Conservation (phyloP, 768 basidiomycete genomes). For the Sutorius australiensis region DNA sequence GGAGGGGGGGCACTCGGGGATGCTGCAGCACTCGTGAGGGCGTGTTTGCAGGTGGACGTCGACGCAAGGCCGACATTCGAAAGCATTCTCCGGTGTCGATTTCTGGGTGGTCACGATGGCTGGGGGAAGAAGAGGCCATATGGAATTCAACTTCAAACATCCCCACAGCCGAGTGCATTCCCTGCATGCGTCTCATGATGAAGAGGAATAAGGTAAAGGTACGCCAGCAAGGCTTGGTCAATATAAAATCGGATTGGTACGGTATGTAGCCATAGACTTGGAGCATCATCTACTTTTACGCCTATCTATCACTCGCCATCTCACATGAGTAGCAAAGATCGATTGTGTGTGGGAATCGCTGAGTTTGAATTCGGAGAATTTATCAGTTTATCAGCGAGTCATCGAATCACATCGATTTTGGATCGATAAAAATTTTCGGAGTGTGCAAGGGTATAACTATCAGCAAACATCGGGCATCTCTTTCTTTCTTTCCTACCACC, state of each 20-base stretch:
- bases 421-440: conserved; percentile 63
- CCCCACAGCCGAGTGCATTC: conserved; percentile 32
- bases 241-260: background rate
- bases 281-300: conserved; percentile 6
- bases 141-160: conserved; percentile 22
- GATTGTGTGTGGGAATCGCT: conserved; percentile 3
- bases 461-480: conserved; percentile 42
- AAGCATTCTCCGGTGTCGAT: conserved; percentile 71
- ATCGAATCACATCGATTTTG: conserved; percentile 56
- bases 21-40: conserved; percentile 77
- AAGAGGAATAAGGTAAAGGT: conserved; percentile 12
- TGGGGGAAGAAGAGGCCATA: conserved; percentile 51
- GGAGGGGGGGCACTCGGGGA: conserved; percentile 83
- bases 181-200: conserved; percentile 27
- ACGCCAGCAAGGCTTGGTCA: conserved; percentile 4
- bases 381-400: conserved; percentile 45
- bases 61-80: conserved; percentile 82
- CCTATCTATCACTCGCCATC: conserved; percentile 11
- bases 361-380: conserved; percentile 34
- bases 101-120: conserved; percentile 73
- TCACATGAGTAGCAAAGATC: conserved; percentile 8
- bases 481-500: conserved; percentile 36
- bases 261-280: conserved; percentile 13
- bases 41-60: conserved; percentile 81
- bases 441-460: conserved; percentile 55